A percentile compares a stretch with the other conserved stretches of the same genome.
Evolutionary conservation across 306 rosid genomes (phyloP).

Genomic region (Malus fusca): DNA sequence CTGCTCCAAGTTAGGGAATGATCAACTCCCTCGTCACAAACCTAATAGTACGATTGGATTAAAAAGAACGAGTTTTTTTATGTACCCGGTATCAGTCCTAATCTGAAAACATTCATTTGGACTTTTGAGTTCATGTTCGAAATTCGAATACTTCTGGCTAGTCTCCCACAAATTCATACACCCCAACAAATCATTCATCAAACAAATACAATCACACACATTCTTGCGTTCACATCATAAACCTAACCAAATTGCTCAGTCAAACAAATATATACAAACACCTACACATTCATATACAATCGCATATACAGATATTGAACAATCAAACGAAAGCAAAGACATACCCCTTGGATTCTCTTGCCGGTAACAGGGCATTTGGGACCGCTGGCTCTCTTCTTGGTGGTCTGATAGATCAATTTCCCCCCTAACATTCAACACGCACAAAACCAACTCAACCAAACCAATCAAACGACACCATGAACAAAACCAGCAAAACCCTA

Average conservation of each 20-base stretch:
- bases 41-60: not conserved
- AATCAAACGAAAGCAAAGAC: not conserved
- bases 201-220: not conserved
- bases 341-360: conserved; percentile 92
- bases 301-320: not conserved
- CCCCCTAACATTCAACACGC: conserved; percentile 46
- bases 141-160: not conserved
- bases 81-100: not conserved
- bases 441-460: not conserved
- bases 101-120: not conserved
- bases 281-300: not conserved
- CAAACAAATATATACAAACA: not conserved
- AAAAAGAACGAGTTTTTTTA: not conserved
- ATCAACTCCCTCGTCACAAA: not conserved
- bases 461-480: not conserved
- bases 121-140: not conserved
- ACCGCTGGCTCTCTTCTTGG: conserved; percentile 89
- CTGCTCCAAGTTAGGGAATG: not conserved
- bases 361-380: conserved; percentile 94
- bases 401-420: conserved; percentile 71
- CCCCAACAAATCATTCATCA: not conserved
- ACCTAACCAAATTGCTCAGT: not conserved
- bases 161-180: not conserved
- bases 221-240: not conserved
- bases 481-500: too few species aligned